Evolutionary conservation across 768 basidiomycete species (phyloP), one percentile per base, ranked within the genome.

Genomic region (Macrolepiota fuliginosa): DNA sequence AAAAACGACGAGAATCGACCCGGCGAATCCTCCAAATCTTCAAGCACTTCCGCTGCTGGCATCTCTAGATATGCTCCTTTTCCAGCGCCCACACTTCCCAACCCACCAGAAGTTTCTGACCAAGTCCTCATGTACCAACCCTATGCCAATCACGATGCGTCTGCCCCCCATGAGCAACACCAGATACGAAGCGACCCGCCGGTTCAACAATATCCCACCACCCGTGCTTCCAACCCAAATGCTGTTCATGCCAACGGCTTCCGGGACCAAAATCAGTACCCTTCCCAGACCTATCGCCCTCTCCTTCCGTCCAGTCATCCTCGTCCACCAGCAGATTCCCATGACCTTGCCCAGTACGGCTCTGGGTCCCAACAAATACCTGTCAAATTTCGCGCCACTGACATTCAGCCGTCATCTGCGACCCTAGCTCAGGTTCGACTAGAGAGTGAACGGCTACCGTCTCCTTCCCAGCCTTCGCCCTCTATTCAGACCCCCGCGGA

Each of bases 101-200:
- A 68, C 53, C 66, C 63, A 22, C 69, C 69, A 32, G 63, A 65
- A n/a, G 67, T 69, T 22, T 64, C 71, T 51, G 62, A 64, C 45
- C 72, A 77, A 11, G 72, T 79, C 24, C 69, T 75, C 22, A 77
- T 79, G 79, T 76, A 76, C 61, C 74, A 80, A 45, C 78, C 79
- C 17, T 80, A 79, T 62, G 70, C 70, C 53, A 71, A 70, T 39
- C 63, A 36, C 58, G 61, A 51, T 58, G 56, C 35, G 22, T 66
- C 63, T 29, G 64, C 54, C 19, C 63, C 58, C 61, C 64, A 64
- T 54, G 62, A 66, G 54, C 66, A 64, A 62, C 66, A 13, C 39
- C 66, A 53, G 58, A 53, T 52, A 62, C 70, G 62, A 64, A 67
- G 51, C 62, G 62, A 54, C 63, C 70, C 37, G 62, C 68, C 22